A percentile compares a stretch with the other conserved stretches of the same genome.
phyloP scores from a whole-genome alignment of 768 basidiomycete genomes.

The Termitomyces sp. region DNA sequence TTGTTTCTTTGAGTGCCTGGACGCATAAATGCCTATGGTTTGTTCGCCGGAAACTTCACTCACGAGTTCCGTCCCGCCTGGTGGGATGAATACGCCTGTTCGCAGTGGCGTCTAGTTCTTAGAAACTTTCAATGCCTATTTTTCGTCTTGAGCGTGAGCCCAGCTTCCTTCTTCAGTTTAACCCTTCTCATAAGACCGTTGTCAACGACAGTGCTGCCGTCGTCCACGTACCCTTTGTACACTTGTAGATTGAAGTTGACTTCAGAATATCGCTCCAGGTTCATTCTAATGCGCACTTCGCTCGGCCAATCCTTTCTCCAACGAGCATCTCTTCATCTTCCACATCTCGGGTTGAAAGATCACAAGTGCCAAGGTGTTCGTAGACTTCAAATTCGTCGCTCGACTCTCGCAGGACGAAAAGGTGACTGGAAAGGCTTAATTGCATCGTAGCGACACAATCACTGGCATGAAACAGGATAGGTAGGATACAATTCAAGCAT shows the following conservation, averaged over 20 bases:
- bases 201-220: slow-evolving; percentile 1
- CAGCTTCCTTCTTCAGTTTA: not conserved
- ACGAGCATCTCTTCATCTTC: slow-evolving; percentile 12
- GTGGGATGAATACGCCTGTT: slow-evolving; percentile 4
- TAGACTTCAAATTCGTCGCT: slow-evolving; percentile 8
- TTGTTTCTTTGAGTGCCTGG: slow-evolving; percentile 3
- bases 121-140: slow-evolving; percentile 1
- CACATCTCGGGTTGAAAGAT: slow-evolving; percentile 8
- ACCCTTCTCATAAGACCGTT: slow-evolving; percentile 3
- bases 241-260: not conserved
- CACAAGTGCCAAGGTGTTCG: slow-evolving; percentile 7
- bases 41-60: slow-evolving; percentile 6
- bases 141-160: slow-evolving; percentile 5
- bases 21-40: not conserved
- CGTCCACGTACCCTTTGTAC: slow-evolving; percentile 3
- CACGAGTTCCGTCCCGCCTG: slow-evolving; percentile 5
- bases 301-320: slow-evolving; percentile 4
- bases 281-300: not conserved
- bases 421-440: not conserved
- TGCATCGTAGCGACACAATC: not conserved
- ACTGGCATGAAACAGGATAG: not conserved
- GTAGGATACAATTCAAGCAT: not conserved
- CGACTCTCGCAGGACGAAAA: slow-evolving; percentile 5
- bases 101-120: slow-evolving; percentile 2
- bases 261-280: not conserved